Percentiles rank a stretch among this genome's conserved stretches.
Conservation (phyloP, 2,329 filamentous ascomycete genomes). For the Verticillium tricorpus region DNA sequence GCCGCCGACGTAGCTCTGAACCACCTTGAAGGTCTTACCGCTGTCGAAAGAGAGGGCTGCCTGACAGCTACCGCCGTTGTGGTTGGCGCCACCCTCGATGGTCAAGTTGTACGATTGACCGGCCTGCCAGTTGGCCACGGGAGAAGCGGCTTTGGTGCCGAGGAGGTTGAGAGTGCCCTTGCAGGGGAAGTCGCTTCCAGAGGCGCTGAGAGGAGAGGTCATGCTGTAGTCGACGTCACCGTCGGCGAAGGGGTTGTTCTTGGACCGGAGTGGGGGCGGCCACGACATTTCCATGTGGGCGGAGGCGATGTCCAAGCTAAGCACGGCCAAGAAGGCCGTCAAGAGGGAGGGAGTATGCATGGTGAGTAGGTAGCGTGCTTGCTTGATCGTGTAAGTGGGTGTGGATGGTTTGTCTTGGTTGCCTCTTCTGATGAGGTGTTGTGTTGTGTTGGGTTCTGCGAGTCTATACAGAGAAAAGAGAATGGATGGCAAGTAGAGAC, state of each 20-base stretch:
- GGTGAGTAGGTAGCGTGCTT: background rate
- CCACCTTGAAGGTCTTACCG: constrained; percentile 65
- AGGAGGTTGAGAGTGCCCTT: constrained; percentile 56
- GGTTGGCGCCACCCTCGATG: constrained; percentile 57
- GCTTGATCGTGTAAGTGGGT: background rate
- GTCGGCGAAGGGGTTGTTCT: constrained; percentile 41
- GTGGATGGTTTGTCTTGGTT: constrained; percentile 3
- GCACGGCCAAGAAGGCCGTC: constrained; percentile 35
- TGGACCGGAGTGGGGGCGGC: constrained; percentile 49
- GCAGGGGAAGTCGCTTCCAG: constrained; percentile 69
- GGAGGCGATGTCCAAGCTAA: constrained; percentile 28
- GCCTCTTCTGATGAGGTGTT: background rate
- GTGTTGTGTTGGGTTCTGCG: background rate
- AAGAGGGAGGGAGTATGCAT: constrained; percentile 37
- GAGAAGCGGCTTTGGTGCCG: constrained; percentile 42
- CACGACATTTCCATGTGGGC: constrained; percentile 54
- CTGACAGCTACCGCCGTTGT: constrained; percentile 73
- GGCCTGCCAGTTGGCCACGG: constrained; percentile 57
- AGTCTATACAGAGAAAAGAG: background rate
- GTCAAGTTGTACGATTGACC: constrained; percentile 61
- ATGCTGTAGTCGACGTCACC: constrained; percentile 65
- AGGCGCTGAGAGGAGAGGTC: constrained; percentile 57
- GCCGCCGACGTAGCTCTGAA: constrained; percentile 51
- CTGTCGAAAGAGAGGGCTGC: constrained; percentile 69
- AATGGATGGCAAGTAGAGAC: background rate